Evolutionary conservation across 345 rosid genomes (phyloP).

Genomic region (Excoecaria agallocha): DNA sequence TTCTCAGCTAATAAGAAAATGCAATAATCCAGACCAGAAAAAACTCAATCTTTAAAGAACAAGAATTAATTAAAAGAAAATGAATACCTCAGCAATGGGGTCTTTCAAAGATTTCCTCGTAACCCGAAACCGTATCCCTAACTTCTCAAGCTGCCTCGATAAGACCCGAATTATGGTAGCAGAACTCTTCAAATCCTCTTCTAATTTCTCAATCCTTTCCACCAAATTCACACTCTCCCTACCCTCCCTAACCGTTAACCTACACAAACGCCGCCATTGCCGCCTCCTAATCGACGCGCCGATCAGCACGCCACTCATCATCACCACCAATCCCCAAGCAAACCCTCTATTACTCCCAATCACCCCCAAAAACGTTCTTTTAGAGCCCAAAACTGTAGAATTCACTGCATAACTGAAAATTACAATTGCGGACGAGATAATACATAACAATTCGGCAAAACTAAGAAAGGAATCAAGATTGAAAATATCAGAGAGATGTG

Average conservation of each 20-base stretch:
- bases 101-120: slow-evolving; percentile 70
- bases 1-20: not conserved
- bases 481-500: slow-evolving; percentile 22
- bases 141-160: slow-evolving; percentile 86
- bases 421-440: slow-evolving; percentile 56
- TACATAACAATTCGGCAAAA: slow-evolving; percentile 50
- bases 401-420: slow-evolving; percentile 49
- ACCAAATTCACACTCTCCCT: slow-evolving; percentile 48
- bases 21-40: not conserved
- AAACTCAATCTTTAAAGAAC: not conserved
- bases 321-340: slow-evolving; percentile 48
- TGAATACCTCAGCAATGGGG: slow-evolving; percentile 71
- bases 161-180: slow-evolving; percentile 58
- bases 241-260: slow-evolving; percentile 32
- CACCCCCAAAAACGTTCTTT: slow-evolving; percentile 34
- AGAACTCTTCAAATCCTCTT: slow-evolving; percentile 72
- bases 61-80: not conserved
- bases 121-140: slow-evolving; percentile 81
- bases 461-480: slow-evolving; percentile 49
- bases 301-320: slow-evolving; percentile 51
- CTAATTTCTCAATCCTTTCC: slow-evolving; percentile 75
- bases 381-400: slow-evolving; percentile 35
- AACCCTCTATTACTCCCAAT: slow-evolving; percentile 52
- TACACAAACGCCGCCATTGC: slow-evolving; percentile 64
- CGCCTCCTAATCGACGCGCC: slow-evolving; percentile 73